Base-by-base conservation (phyloP, 2,329 filamentous ascomycete genomes). In the Aureobasidium subglaciale region DNA sequence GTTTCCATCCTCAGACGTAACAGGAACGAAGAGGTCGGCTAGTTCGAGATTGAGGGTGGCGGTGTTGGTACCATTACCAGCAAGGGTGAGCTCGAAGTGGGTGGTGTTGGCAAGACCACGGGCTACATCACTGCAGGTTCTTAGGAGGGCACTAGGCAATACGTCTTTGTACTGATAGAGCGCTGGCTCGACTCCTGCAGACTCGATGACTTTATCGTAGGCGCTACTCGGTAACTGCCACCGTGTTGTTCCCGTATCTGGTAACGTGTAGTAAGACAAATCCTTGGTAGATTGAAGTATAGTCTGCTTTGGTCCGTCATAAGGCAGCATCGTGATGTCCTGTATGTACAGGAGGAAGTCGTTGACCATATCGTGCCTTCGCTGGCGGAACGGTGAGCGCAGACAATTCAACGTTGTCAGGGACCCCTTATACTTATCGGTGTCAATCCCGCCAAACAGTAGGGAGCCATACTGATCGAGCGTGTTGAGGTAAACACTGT, bases 361-460 rank as follows among this genome's bases (percentile, higher is more conserved):
- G 13, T 34, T 15, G 16, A 42, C 27, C 5, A 32, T 4, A n/a
- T 7, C 8, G 13, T 32, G 5, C 2, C 24, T 18, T 3, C 11
- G 18, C 13, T 35, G n/a, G n/a, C n/a, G n/a, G n/a, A n/a, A n/a
- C n/a, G 24, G 8, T 3, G n/a, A 20, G 18, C 4, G n/a, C 4
- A 68, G 59, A 22, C 67, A 55, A 59, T 69, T 62, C 9, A 69
- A 50, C 1, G 67, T 67, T 9, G 60, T 62, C 18, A 70, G 61
- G 4, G 63, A 49, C 42, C 64, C 64, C 3, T 63, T 62, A 48
- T 63, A 68, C 40, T 65, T 66, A 24, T 59, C 57, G 1, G 58
- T 66, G 56, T 70, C 67, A 29, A 69, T 63, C 2, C 67, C 67
- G n/a, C 67, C 67, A 42, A 70, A 69, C 20, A 69, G 60, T 40